Base-by-base conservation (phyloP, 306 rosid species). In the Canavalia gladiata region DNA sequence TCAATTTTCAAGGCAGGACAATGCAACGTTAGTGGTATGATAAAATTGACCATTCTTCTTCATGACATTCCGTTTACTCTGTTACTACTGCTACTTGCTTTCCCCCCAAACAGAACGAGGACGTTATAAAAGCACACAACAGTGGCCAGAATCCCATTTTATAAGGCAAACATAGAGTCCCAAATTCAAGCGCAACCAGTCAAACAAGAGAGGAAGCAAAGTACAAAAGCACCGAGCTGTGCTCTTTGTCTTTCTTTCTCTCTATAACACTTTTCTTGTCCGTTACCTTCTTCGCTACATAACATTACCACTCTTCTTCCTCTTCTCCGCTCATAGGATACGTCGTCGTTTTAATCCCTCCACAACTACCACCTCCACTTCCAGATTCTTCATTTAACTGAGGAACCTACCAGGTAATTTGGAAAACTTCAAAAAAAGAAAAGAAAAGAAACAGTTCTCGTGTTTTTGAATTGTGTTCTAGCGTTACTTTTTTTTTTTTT, bases 1-100 rank as follows among this genome's bases (percentile, higher is more conserved):
- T 9, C 2, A 37, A 51, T 13, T 9, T 30, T 46, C 46, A 8
- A 18, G 10, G 2, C 30, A 52, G 42, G n/a, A 8, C 1, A 51
- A 47, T 62, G 72, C 42, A 69, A 28, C 11, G 43, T 43, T 30
- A 46, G 51, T 52, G 49, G 64, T 29, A 77, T 33, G 8, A 13
- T 10, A 57, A 84, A 72, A 71, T 84, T 56, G 81, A 84, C 72
- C 58, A 28, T n/a, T 74, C 43, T 68, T 41, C 70, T 37, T 59
- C 30, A 45, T 63, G 67, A 69, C 59, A 46, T 76, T 70, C 28
- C 74, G 51, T 39, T 49, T 74, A 75, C 78, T 47, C 51, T 46
- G 72, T 33, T 51, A 43, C 43, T 37, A 29, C 37, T 68, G 4
- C 8, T 72, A 29, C 6, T 43, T 66, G 72, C 72, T 65, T 66